Conservation (phyloP, 2,329 filamentous ascomycete species). For the Colletotrichum lini region DNA sequence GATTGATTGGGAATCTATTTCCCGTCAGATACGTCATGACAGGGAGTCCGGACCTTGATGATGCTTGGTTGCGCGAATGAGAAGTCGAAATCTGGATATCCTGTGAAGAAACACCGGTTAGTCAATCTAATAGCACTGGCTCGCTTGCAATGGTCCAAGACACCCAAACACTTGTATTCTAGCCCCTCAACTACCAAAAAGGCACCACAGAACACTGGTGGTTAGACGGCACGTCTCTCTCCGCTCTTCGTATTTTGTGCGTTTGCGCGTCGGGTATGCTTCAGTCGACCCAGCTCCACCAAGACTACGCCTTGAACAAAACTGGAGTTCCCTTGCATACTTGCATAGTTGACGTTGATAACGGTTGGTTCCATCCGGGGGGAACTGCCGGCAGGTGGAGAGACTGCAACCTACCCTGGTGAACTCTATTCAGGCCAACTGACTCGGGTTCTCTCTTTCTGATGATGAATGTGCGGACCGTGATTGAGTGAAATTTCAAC, state of each 20-base stretch:
- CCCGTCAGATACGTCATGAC: too few relatives aligned
- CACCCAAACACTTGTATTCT: neutral
- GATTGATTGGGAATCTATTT: too few relatives aligned
- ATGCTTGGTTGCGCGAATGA: neutral
- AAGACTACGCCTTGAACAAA: neutral
- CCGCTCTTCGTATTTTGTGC: neutral
- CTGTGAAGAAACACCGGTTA: too few relatives aligned
- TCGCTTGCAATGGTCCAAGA: too few relatives aligned
- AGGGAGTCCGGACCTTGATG: neutral
- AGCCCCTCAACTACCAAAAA: neutral
- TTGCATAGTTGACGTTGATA: conserved; percentile 2
- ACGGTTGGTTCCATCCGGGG: conserved; percentile 3
- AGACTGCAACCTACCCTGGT: conserved; percentile 16
- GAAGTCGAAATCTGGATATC: too few relatives aligned
- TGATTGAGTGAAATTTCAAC: conserved; percentile 7
- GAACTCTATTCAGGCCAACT: conserved; percentile 27
- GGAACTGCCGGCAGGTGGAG: conserved; percentile 1
- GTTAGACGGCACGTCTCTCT: neutral
- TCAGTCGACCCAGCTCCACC: neutral
- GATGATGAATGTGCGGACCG: neutral
- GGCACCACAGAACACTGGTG: neutral
- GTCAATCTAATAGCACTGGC: neutral
- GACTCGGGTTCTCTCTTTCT: conserved; percentile 15
- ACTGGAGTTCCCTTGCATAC: neutral
- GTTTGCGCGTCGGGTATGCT: neutral